phyloP scores from a whole-genome alignment of 2,329 filamentous ascomycete species.

The Penicillium hesseltinei region DNA sequence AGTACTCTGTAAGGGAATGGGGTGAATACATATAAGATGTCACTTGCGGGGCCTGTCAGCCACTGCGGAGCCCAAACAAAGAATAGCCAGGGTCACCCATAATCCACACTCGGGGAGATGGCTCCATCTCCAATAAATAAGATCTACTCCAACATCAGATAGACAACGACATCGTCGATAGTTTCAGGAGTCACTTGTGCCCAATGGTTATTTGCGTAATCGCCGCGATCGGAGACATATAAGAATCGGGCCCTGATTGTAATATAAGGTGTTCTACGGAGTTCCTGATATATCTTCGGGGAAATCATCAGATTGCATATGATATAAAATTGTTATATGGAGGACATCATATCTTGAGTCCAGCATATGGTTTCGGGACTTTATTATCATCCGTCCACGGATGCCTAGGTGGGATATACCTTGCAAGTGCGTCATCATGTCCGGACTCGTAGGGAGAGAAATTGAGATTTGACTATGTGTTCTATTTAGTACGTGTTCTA shows the following conservation, averaged over 20 bases:
- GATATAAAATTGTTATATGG: background rate
- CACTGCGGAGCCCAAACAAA: constrained; percentile 11
- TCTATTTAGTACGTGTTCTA: background rate
- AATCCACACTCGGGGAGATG: constrained; percentile 6
- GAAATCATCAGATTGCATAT: constrained; percentile 1
- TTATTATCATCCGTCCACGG: constrained; percentile 5
- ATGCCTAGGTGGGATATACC: background rate
- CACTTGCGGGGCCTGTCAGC: constrained; percentile 9
- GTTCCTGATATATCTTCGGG: background rate
- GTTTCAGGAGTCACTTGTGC: background rate
- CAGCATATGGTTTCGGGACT: background rate
- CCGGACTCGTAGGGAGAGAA: constrained; percentile 1
- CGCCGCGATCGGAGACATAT: constrained; percentile 2
- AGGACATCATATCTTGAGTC: background rate
- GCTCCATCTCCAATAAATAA: constrained; percentile 5
- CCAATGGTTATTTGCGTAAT: background rate
- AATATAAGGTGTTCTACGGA: background rate
- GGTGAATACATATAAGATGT: constrained; percentile 2
- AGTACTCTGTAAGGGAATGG: background rate
- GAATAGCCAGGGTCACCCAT: constrained; percentile 6
- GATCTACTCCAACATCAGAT: constrained; percentile 4
- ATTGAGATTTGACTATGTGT: background rate
- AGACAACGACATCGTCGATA: background rate
- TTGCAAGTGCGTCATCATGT: constrained; percentile 3
- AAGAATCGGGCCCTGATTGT: background rate